A percentile compares a stretch with the other conserved stretches of the same genome.
Conservation (phyloP, 2,329 filamentous ascomycete species). For the Paracorniculantispora psalliotae region DNA sequence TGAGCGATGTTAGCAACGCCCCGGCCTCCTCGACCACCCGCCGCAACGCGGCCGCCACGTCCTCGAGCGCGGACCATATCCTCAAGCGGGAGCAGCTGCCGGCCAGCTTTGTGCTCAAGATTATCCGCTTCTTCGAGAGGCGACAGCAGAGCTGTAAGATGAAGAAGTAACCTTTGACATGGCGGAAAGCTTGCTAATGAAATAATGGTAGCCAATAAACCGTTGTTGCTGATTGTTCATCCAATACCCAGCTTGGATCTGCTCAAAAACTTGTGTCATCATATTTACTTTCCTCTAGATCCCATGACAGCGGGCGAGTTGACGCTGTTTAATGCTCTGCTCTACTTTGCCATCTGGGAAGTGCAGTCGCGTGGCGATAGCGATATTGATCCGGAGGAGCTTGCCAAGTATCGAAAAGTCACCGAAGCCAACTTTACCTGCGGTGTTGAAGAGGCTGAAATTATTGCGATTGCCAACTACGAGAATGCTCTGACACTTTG, state of each 20-base stretch:
- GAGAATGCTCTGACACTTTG: conserved; percentile 16
- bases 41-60: background rate
- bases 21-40: background rate
- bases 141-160: background rate
- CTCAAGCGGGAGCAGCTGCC: conserved; percentile 4
- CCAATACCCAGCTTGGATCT: conserved; percentile 14
- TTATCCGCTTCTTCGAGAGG: conserved; percentile 7
- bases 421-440: conserved; percentile 16
- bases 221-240: conserved; percentile 17
- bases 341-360: conserved; percentile 17
- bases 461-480: conserved; percentile 16
- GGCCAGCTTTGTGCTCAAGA: conserved; percentile 9
- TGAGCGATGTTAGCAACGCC: background rate
- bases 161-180: too few species aligned
- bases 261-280: conserved; percentile 17
- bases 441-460: conserved; percentile 15
- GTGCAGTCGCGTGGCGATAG: conserved; percentile 12
- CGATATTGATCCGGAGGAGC: conserved; percentile 13
- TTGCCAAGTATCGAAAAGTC: conserved; percentile 9
- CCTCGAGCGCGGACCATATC: background rate
- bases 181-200: background rate
- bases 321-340: conserved; percentile 16
- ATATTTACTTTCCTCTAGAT: conserved; percentile 18
- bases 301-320: conserved; percentile 17
- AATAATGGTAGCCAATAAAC: background rate